These are phyloP conservation scores for Trametes gibbosa DNA, from an alignment of 768 basidiomycete species.

Conservation along the genomic window DNA sequence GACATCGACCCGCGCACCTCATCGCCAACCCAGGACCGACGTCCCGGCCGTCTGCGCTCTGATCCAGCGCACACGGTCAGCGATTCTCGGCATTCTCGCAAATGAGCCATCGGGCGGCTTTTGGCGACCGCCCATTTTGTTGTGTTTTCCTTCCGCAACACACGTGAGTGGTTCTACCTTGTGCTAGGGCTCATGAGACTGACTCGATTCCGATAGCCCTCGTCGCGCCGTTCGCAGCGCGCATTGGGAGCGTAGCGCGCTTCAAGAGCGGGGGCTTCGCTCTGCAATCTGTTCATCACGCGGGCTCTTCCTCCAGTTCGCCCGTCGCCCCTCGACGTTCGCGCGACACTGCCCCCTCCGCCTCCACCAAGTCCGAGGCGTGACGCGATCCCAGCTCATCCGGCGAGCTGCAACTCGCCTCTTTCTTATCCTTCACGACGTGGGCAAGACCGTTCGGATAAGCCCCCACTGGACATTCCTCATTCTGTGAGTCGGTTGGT, in stretches of 20 bases:
- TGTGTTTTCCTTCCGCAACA: too few relatives aligned
- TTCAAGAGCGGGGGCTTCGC: too few relatives aligned
- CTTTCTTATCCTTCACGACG: background rate
- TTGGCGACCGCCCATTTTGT: background rate
- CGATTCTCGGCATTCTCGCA: background rate
- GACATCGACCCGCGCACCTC: background rate
- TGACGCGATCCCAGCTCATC: background rate
- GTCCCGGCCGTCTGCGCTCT: background rate
- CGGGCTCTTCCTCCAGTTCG: too few relatives aligned
- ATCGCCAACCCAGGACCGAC: background rate
- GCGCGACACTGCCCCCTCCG: background rate
- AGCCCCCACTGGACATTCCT: background rate
- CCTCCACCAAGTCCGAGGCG: background rate
- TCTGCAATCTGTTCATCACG: too few relatives aligned
- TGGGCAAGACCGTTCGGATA: background rate
- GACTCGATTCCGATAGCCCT: too few relatives aligned
- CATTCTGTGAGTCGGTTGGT: background rate
- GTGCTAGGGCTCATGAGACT: too few relatives aligned
- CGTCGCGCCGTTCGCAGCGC: too few relatives aligned
- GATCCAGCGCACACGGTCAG: background rate
- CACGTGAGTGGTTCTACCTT: too few relatives aligned
- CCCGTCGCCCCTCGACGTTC: too few relatives aligned
- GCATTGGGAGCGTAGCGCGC: too few relatives aligned
- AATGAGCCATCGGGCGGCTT: background rate
- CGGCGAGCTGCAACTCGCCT: background rate